These are phyloP conservation scores for Strobilomyces confusus DNA, from an alignment of 768 basidiomycete genomes.

Conservation along the genomic window DNA sequence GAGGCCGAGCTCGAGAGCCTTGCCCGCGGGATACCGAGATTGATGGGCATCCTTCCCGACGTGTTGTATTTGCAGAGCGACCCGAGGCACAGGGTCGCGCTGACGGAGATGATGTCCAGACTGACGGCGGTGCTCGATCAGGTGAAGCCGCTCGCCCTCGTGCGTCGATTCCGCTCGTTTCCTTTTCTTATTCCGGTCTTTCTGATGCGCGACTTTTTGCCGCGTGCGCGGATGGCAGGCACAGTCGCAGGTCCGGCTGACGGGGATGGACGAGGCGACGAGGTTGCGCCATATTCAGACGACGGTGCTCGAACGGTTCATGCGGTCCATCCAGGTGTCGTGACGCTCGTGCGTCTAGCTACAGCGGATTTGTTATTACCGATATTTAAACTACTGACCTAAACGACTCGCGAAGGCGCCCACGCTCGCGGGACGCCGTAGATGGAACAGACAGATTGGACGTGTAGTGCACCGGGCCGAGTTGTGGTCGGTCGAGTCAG, in stretches of 20 bases:
- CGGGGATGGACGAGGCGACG: slow-evolving; percentile 51
- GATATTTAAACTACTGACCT: slow-evolving; percentile 21
- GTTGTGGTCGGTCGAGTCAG: too few species aligned
- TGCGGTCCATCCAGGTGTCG: slow-evolving; percentile 48
- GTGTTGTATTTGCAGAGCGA: slow-evolving; percentile 56
- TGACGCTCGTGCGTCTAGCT: slow-evolving; percentile 14
- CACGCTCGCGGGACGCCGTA: too few species aligned
- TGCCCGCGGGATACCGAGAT: slow-evolving; percentile 53
- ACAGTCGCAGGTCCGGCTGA: slow-evolving; percentile 43
- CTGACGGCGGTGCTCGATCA: slow-evolving; percentile 58
- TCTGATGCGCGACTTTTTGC: background rate
- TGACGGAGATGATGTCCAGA: slow-evolving; percentile 69
- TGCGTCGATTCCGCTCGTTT: slow-evolving; percentile 31
- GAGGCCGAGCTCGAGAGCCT: slow-evolving; percentile 58
- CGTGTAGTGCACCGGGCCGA: too few species aligned
- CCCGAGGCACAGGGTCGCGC: slow-evolving; percentile 62
- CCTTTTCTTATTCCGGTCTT: background rate
- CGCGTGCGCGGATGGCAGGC: slow-evolving; percentile 14
- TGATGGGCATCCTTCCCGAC: slow-evolving; percentile 67
- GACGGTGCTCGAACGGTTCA: slow-evolving; percentile 60
- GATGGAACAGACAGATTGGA: too few species aligned
- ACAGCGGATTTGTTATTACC: slow-evolving; percentile 12
- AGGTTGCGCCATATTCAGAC: slow-evolving; percentile 61
- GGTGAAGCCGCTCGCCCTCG: slow-evolving; percentile 56
- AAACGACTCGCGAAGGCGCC: too few species aligned